These are phyloP conservation scores for Echium plantagineum DNA, from an alignment of 257 asterid genomes.

Conservation along the genomic window DNA sequence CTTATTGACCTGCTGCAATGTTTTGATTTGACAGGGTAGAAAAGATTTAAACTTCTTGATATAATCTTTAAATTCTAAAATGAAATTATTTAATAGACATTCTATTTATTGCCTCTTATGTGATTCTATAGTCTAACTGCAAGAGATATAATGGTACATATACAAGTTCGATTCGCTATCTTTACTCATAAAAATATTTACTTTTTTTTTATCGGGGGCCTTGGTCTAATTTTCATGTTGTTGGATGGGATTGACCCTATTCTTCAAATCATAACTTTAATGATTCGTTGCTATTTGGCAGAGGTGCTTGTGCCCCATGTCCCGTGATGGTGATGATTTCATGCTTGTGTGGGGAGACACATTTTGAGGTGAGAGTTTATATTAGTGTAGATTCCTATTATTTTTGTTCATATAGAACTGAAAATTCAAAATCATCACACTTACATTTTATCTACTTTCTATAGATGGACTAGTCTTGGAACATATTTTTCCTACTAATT, in stretches of 20 bases:
- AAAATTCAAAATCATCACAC: neutral
- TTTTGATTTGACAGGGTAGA: neutral
- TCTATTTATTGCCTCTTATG: neutral
- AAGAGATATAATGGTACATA: neutral
- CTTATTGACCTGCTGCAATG: neutral
- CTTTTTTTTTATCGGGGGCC: neutral
- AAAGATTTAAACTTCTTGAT: neutral
- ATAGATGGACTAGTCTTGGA: constrained; percentile 1
- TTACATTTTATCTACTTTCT: neutral
- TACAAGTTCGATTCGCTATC: neutral
- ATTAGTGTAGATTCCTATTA: neutral
- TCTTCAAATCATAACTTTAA: neutral
- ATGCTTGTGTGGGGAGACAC: constrained; percentile 74
- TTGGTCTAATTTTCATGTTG: neutral
- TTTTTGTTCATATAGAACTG: constrained; percentile 3
- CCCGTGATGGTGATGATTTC: constrained; percentile 83
- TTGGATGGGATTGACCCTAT: neutral
- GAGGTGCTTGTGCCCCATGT: constrained; percentile 96
- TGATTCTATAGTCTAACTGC: neutral
- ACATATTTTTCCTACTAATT: neutral
- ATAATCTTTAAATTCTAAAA: too few species aligned
- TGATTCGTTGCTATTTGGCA: constrained; percentile 30
- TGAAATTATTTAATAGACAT: neutral
- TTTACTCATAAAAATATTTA: neutral
- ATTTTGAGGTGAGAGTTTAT: constrained; percentile 59